Percentiles rank a stretch among this genome's conserved stretches.
These are phyloP conservation scores for Geotrichum aggregatum DNA, from an alignment of 1,139 yeast genomes.

Conservation along the genomic window DNA sequence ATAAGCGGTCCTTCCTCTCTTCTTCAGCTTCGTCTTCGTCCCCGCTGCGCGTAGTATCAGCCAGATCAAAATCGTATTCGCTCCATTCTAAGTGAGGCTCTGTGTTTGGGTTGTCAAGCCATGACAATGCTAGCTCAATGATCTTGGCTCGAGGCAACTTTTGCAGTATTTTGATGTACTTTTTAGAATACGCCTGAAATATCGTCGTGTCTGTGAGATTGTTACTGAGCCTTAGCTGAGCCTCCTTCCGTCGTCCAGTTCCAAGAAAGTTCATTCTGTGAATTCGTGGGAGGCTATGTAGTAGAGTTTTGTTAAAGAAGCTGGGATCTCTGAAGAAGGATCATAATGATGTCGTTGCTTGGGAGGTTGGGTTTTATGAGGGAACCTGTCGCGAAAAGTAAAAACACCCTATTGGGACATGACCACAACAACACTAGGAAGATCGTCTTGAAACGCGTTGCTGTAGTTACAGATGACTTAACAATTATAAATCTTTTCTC, in stretches of 20 bases:
- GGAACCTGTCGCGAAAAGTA: neutral
- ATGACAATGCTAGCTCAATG: slow-evolving; percentile 22
- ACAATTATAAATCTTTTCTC: too few species aligned
- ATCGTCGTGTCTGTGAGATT: slow-evolving; percentile 14
- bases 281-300: too few species aligned
- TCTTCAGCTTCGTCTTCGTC: neutral
- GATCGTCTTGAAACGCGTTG: too few species aligned
- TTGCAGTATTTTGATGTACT: slow-evolving; percentile 11
- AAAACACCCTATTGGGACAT: too few species aligned
- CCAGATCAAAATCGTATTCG: slow-evolving; percentile 2
- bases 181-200: slow-evolving; percentile 17
- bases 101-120: slow-evolving; percentile 24
- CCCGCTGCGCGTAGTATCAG: slow-evolving; percentile 16
- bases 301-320: too few species aligned
- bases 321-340: too few species aligned
- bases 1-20: slow-evolving; percentile 7
- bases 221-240: neutral
- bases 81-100: slow-evolving; percentile 22
- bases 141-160: slow-evolving; percentile 14
- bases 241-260: neutral
- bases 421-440: too few species aligned
- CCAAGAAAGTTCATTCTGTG: neutral
- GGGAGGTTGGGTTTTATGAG: neutral
- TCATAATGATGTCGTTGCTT: too few species aligned
- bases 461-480: too few species aligned